Evolutionary conservation across 2,329 filamentous ascomycete species (phyloP).

Genomic region (Pseudogymnoascus sp.): DNA sequence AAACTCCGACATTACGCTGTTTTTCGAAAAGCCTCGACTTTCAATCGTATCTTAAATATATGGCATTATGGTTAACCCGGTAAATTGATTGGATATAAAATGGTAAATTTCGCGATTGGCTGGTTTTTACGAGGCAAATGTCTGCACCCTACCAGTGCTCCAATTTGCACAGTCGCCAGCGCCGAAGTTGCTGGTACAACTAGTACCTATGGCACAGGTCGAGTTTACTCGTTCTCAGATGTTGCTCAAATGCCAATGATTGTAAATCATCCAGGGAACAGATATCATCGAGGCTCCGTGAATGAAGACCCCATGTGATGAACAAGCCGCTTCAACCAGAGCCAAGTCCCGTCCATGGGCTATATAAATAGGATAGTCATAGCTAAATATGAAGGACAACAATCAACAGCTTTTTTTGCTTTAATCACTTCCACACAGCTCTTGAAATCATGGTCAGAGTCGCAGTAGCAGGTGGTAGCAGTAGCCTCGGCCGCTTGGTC

Average conservation of each 20-base stretch:
- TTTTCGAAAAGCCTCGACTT: neutral
- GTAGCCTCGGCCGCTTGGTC: conserved; percentile 23
- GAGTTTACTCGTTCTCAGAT: neutral
- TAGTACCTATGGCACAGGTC: too few species aligned
- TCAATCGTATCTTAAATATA: neutral
- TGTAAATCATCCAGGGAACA: neutral
- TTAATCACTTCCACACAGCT: neutral
- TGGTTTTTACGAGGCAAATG: too few species aligned
- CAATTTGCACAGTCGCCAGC: too few species aligned
- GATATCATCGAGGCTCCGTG: neutral
- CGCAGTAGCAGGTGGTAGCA: conserved; percentile 23
- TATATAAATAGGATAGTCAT: neutral
- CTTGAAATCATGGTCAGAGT: conserved; percentile 22
- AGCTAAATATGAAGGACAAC: neutral
- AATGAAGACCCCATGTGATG: neutral
- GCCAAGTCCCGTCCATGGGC: neutral
- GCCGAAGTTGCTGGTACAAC: too few species aligned
- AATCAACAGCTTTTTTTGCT: neutral
- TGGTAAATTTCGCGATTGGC: too few species aligned
- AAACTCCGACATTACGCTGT: neutral
- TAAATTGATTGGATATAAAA: too few species aligned
- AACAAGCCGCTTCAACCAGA: neutral
- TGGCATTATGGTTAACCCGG: too few species aligned
- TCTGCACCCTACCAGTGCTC: too few species aligned
- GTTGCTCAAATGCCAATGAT: neutral